Base-by-base conservation (phyloP, 768 basidiomycete genomes). In the Auriculariales sp. region DNA sequence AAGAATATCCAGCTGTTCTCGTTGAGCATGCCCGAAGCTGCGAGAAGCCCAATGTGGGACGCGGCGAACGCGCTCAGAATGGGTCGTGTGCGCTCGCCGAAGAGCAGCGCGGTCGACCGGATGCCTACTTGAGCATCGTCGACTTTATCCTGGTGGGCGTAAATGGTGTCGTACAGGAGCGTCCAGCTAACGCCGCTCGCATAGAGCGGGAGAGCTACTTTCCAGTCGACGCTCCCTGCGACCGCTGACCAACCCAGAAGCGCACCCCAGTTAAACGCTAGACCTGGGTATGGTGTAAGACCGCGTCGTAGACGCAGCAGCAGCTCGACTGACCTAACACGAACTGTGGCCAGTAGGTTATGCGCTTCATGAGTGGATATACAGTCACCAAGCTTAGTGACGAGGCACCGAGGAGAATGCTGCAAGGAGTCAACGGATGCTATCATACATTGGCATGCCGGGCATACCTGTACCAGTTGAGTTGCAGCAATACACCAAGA, bases 191-290 rank as follows among this genome's bases (percentile, higher is more conserved):
- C 67, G 22, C 89, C 87, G 6, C 93, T 90, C 1, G 83, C 81
- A 59, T 97, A 98, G 11, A 99, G 73, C 2, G 95, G 90, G 7
- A 86, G 65, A 35, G 85, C 88, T 34, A 93, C 76, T 10, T 61
- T 61, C 92, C 90, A 94, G 59, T 94, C 71, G 2, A 83, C 79
- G 2, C 71, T 57, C 1, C 88, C 90, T 1, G 83, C 77, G 3
- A 98, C 80, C 2, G 95, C 93, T 3, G 95, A 93, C 86, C 93
- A 97, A 22, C 95, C 95, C 15, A 98, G 77, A 1, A 99, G 65
- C 1, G 90, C 81, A 15, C 95, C 95, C 94, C 94, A 99, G 65
- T 97, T 98, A 64, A 93, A 99, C 0, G 93, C 81, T 42, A 98
- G 72, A 9, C 93, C 92, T 93, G 57, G 3, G 3, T 11, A 42